Evolutionary conservation across 2,329 filamentous ascomycete genomes (phyloP).

Genomic region (Colletotrichum sp.): DNA sequence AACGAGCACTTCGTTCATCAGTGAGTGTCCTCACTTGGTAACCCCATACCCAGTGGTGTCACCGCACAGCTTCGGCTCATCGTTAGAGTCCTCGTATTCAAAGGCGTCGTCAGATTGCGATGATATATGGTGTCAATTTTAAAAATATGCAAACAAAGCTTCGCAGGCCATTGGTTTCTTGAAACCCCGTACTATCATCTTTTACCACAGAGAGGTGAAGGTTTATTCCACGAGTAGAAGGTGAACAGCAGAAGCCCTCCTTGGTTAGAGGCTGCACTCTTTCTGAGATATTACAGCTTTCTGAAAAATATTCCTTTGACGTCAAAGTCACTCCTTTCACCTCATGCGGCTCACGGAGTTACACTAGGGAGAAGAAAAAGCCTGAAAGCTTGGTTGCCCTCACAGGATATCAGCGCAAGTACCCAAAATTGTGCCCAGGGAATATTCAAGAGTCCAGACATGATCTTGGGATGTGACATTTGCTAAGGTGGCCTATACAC

Average conservation of each 20-base stretch:
- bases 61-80: background rate
- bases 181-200: background rate
- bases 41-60: background rate
- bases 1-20: background rate
- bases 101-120: background rate
- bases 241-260: background rate
- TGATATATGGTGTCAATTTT: background rate
- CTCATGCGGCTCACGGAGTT: background rate
- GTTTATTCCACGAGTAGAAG: background rate
- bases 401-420: background rate
- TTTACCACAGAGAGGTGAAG: background rate
- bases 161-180: background rate
- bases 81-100: background rate
- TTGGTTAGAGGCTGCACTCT: background rate
- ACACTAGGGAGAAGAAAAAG: background rate
- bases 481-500: background rate
- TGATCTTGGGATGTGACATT: background rate
- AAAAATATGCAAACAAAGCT: background rate
- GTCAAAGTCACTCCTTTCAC: background rate
- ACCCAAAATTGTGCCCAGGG: background rate
- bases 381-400: background rate
- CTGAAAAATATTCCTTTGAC: background rate
- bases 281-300: background rate
- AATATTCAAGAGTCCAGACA: background rate
- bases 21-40: background rate